Evolutionary conservation across 345 rosid genomes (phyloP), one percentile per base, ranked within the genome.

Genomic region (Clausena lansium): DNA sequence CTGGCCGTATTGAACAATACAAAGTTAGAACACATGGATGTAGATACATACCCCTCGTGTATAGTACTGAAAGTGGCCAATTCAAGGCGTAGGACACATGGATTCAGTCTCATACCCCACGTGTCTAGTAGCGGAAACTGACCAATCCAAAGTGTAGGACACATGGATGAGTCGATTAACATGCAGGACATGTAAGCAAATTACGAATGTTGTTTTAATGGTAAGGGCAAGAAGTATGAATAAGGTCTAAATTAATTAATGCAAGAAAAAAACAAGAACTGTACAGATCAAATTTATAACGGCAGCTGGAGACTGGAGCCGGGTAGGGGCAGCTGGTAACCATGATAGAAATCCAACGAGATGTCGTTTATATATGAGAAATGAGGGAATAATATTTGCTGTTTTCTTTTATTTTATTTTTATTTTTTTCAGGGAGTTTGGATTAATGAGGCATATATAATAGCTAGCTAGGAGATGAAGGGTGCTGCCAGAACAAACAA

Each of bases 401-500:
- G n/a, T 52, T 52, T 50, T 50, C 54, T 13, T 14, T 47, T 13
- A 10, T 38, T 38, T 38, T 38, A 30, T 38, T 3, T 47, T 47
- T 14, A 47, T 47, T 15, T 52, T 52, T 17, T 17, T 52, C 7
- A 52, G 8, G 41, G 70, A 73, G 72, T 17, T 59, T 39, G 60
- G 60, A 67, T 69, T 52, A 45, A 76, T 45, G 50, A 45, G 50
- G 50, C 17, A 45, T 1, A 45, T 11, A 41, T 45, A 45, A 45
- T 45, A 45, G 47, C 39, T 30, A 70, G 47, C 33, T 25, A 59
- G 6, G 30, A 20, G 59, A 55, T 59, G 73, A 71, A 71, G 58
- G 52, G 74, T n/a, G 71, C 36, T 64, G 81, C 64, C 89, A 86
- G 58, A 78, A 76, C 62, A 79, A 82, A 81, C 79, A 78, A 85